Base-by-base conservation (phyloP, 345 rosid species). In the Eutrema heterophyllum region DNA sequence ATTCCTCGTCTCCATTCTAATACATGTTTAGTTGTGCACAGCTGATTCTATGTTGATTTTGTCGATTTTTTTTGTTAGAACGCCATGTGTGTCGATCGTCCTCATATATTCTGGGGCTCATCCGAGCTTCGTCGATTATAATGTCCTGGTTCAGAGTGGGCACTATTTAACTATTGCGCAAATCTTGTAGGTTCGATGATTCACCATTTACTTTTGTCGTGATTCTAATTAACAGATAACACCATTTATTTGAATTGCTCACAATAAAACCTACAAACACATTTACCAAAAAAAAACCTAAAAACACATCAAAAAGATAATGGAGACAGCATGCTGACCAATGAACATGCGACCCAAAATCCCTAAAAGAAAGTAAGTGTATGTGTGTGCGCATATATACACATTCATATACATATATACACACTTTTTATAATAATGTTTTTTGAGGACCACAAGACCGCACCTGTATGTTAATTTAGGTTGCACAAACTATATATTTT, bases 281-380 rank as follows among this genome's bases (percentile, higher is more conserved):
- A 21, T 0, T 21, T 21, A 21, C 24, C 24, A 21, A 21, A 21
- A 21, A 21, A 21, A 21, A 21, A 21, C 24, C 21, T 21, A 45
- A 64, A 30, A 6, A 45, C 12, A 72, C 18, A 53, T 64, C 14
- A 24, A 54, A 59, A 49, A 50, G 55, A 68, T 52, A 75, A 61
- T 68, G 64, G 70, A 69, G 74, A 76, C 74, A 69, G 64, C 74
- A 75, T 62, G 78, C 78, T 66, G 69, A 68, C 74, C 73, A 57
- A 62, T 68, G 74, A 75, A 68, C 79, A 75, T 75, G 69, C 65
- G 33, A 69, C 74, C 79, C 75, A 67, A 74, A 74, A 58, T 5
- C 53, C 62, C 39, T 24, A 30, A 49, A 74, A 40, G 53, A 74
- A 57, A 49, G 68, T 62, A 3, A 6, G 55, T 21, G 56, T 64